Conservation (phyloP, 495 filamentous ascomycete genomes). For the Annulohypoxylon stygium region DNA sequence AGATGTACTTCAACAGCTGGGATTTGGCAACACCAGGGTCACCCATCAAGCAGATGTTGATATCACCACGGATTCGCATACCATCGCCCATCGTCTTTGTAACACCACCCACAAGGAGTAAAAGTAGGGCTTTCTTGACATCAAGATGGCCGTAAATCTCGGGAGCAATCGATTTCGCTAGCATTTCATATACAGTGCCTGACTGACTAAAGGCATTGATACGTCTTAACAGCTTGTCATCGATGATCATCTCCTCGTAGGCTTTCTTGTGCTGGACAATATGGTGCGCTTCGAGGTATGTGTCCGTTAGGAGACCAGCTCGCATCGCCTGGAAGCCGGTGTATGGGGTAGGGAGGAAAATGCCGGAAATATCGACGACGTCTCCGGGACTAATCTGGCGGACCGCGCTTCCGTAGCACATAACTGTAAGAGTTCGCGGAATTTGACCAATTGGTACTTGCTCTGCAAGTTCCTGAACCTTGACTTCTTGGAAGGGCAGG, state of each 20-base stretch:
- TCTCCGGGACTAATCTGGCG: slow-evolving; percentile 93
- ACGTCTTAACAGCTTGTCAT: slow-evolving; percentile 78
- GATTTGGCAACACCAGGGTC: slow-evolving; percentile 99
- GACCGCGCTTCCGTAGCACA: slow-evolving; percentile 88
- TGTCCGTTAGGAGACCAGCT: slow-evolving; percentile 94
- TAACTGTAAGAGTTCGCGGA: slow-evolving; percentile 86
- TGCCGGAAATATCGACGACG: slow-evolving; percentile 90
- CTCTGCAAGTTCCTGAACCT: slow-evolving; percentile 98
- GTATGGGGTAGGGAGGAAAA: slow-evolving; percentile 97
- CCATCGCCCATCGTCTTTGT: slow-evolving; percentile 98
- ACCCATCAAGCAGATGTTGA: slow-evolving; percentile 99
- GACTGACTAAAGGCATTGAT: slow-evolving; percentile 84
- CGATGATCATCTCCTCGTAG: slow-evolving; percentile 85
- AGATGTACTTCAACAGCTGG: slow-evolving; percentile 96
- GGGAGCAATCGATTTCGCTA: slow-evolving; percentile 94
- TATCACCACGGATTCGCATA: slow-evolving; percentile 97
- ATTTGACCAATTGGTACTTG: slow-evolving; percentile 99
- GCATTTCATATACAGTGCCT: slow-evolving; percentile 93
- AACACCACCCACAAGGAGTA: slow-evolving; percentile 95
- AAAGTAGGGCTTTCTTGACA: slow-evolving; percentile 95
- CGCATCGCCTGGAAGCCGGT: slow-evolving; percentile 97
- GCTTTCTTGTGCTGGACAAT: slow-evolving; percentile 97
- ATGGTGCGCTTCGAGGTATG: slow-evolving; percentile 94
- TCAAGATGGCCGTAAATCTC: slow-evolving; percentile 97
- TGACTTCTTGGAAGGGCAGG: slow-evolving; percentile 96